Percentiles rank a stretch among this genome's conserved stretches.
These are phyloP conservation scores for Sporothrix euskadiensis DNA, from an alignment of 2,329 filamentous ascomycete genomes.

Conservation along the genomic window DNA sequence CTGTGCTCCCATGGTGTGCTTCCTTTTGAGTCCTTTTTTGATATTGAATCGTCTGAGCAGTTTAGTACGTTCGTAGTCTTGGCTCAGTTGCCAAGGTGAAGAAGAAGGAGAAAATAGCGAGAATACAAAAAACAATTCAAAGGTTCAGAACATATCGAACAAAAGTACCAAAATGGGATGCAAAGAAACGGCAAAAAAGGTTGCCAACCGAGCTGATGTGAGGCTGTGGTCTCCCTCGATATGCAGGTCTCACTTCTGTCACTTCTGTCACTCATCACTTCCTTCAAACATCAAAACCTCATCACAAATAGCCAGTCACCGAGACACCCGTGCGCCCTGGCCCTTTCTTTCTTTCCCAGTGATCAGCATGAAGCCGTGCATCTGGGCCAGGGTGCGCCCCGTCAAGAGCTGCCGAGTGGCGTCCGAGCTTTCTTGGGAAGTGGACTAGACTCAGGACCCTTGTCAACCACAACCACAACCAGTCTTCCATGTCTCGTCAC, in stretches of 20 bases:
- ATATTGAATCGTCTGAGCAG: not conserved
- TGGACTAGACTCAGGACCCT: not conserved
- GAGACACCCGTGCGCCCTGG: not conserved
- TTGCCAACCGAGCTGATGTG: not conserved
- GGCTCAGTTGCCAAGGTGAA: constrained; percentile 19
- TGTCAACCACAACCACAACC: not conserved
- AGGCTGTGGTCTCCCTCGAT: not conserved
- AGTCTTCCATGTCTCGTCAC: not conserved
- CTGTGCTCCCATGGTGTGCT: not conserved
- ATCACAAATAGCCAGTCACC: not conserved
- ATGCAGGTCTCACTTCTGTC: not conserved
- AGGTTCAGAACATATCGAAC: not conserved
- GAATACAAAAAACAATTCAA: not conserved
- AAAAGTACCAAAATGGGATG: not conserved
- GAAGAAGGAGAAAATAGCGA: not conserved
- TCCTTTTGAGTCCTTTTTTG: no score
- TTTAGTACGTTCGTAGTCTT: not conserved
- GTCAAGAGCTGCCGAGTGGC: not conserved
- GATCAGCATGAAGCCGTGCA: constrained; percentile 4
- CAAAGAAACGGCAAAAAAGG: not conserved
- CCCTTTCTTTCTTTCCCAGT: not conserved
- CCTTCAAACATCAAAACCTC: not conserved
- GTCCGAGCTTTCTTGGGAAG: not conserved
- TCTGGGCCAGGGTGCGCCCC: constrained; percentile 5
- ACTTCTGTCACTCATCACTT: not conserved